Conservation (phyloP, 192 early-diverging fungal genomes). For the Allomyces javanicus region DNA sequence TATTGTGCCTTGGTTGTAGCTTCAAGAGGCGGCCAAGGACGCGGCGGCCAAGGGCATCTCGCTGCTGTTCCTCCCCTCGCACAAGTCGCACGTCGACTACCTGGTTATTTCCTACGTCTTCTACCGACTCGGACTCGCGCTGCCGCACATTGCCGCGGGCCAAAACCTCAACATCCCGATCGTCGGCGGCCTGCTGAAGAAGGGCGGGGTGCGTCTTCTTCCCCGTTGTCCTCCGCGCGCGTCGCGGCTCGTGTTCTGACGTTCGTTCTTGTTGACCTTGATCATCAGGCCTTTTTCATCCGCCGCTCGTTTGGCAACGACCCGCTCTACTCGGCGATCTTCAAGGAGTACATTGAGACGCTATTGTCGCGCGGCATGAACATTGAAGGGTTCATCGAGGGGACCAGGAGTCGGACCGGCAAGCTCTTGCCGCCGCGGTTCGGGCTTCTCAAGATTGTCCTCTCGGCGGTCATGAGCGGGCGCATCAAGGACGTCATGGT, state of each 20-base stretch:
- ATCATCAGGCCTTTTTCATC: slow-evolving; percentile 46
- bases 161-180: slow-evolving; percentile 65
- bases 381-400: slow-evolving; percentile 66
- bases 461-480: slow-evolving; percentile 44
- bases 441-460: slow-evolving; percentile 60
- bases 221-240: too few relatives aligned
- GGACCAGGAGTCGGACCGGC: slow-evolving; percentile 58
- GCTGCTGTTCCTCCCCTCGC: slow-evolving; percentile 56
- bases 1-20: slow-evolving; percentile 7
- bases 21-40: slow-evolving; percentile 29
- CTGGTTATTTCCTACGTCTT: slow-evolving; percentile 60
- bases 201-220: slow-evolving; percentile 16
- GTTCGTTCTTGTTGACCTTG: background rate
- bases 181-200: slow-evolving; percentile 41
- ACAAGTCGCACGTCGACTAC: slow-evolving; percentile 77
- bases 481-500: slow-evolving; percentile 45
- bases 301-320: slow-evolving; percentile 59
- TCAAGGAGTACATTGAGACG: slow-evolving; percentile 53
- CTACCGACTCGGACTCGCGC: slow-evolving; percentile 51
- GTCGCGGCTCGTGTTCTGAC: too few relatives aligned
- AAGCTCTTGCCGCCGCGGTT: slow-evolving; percentile 63
- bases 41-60: slow-evolving; percentile 45
- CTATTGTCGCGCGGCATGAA: slow-evolving; percentile 54
- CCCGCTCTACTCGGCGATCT: slow-evolving; percentile 43
- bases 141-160: slow-evolving; percentile 69